Conservation (phyloP, 2,329 filamentous ascomycete genomes). For the Orbilia ellipsospora region DNA sequence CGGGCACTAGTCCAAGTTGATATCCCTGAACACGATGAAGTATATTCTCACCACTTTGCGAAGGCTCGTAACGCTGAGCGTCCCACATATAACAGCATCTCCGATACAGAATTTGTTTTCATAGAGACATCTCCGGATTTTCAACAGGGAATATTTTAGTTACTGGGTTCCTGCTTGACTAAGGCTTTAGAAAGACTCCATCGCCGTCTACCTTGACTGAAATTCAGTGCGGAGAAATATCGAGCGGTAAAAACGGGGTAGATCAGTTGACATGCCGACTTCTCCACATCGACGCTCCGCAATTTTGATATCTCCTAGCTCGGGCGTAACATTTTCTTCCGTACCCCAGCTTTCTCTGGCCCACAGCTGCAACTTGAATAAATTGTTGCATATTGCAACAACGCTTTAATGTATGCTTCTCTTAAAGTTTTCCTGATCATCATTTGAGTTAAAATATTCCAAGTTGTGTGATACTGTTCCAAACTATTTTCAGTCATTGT, state of each 20-base stretch:
- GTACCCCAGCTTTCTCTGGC: constrained; percentile 11
- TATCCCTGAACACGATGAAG: constrained; percentile 27
- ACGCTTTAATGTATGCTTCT: constrained; percentile 17
- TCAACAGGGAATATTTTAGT: constrained; percentile 30
- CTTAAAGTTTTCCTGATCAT: too few relatives aligned
- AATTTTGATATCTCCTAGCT: constrained; percentile 4
- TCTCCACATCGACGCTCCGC: constrained; percentile 53
- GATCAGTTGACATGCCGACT: constrained; percentile 38
- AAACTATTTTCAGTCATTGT: too few relatives aligned
- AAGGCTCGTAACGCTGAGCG: constrained; percentile 20
- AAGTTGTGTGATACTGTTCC: too few relatives aligned
- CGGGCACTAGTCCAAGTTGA: constrained; percentile 20
- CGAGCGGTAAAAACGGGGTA: constrained; percentile 25
- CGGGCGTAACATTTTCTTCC: constrained; percentile 7
- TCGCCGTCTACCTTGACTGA: constrained; percentile 6
- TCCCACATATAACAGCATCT: not conserved
- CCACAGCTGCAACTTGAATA: constrained; percentile 24
- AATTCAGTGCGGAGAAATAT: constrained; percentile 18
- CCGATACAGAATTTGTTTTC: constrained; percentile 8
- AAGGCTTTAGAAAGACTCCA: constrained; percentile 48
- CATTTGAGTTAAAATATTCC: too few relatives aligned
- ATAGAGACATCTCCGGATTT: constrained; percentile 43
- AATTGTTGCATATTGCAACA: constrained; percentile 44
- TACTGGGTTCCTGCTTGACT: not conserved
- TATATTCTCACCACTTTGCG: constrained; percentile 19